Conservation (phyloP, 2,329 filamentous ascomycete genomes). For the Alternaria arborescens region DNA sequence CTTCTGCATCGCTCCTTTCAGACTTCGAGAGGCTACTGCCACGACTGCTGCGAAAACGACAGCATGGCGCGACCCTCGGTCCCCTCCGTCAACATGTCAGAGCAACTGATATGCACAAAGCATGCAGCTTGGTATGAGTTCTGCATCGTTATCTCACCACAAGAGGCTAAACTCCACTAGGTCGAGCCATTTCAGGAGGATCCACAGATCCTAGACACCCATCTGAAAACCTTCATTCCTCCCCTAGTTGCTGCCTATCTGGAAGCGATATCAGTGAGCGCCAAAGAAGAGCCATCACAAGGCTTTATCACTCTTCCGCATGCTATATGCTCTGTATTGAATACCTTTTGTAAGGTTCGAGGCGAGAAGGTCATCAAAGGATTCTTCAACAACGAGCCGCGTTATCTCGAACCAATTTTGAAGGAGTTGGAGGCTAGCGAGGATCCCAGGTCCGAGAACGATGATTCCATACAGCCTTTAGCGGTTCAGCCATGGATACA, state of each 20-base stretch:
- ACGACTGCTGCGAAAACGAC: conserved; percentile 50
- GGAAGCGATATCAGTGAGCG: conserved; percentile 63
- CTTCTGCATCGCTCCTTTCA: conserved; percentile 48
- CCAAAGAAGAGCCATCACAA: conserved; percentile 28
- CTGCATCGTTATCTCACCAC: background rate
- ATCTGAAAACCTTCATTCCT: conserved; percentile 79
- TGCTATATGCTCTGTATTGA: conserved; percentile 81
- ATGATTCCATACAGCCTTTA: conserved; percentile 26
- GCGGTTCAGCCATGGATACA: conserved; percentile 74
- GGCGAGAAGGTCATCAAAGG: conserved; percentile 91
- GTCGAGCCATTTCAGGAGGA: conserved; percentile 95
- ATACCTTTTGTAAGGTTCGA: conserved; percentile 92
- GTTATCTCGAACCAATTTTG: conserved; percentile 81
- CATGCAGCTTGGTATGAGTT: conserved; percentile 45
- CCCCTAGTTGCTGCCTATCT: conserved; percentile 79
- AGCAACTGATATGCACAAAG: conserved; percentile 51
- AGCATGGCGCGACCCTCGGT: conserved; percentile 26
- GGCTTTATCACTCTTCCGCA: conserved; percentile 41
- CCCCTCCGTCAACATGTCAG: conserved; percentile 51
- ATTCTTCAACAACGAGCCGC: conserved; percentile 90
- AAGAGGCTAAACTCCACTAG: conserved; percentile 28
- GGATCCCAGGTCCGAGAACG: conserved; percentile 22
- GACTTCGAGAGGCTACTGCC: conserved; percentile 45
- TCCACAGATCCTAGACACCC: conserved; percentile 88
- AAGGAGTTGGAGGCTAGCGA: conserved; percentile 73